Conservation (phyloP, 1,284 basidiomycete species). For the Rhodotorula sp. region DNA sequence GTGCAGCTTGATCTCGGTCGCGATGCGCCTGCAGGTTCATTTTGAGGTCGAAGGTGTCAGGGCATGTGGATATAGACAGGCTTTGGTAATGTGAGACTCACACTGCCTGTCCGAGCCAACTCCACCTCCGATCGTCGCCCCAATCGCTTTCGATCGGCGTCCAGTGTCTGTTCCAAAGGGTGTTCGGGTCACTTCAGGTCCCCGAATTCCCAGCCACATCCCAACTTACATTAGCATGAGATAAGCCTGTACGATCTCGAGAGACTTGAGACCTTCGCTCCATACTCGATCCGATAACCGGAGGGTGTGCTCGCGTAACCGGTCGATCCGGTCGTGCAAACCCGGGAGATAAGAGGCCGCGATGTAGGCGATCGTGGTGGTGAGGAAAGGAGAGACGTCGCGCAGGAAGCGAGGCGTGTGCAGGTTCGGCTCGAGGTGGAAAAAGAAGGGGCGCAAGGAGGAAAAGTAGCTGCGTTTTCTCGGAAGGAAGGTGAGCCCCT, state of each 20-base stretch:
- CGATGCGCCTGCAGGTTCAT: constrained; percentile 13
- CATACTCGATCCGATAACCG: constrained; percentile 23
- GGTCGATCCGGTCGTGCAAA: constrained; percentile 6
- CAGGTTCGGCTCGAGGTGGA: constrained; percentile 27
- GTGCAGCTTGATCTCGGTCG: constrained; percentile 38
- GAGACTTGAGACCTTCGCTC: constrained; percentile 28
- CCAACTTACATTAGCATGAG: constrained; percentile 26
- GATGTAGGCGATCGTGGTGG: constrained; percentile 24
- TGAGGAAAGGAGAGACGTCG: constrained; percentile 35
- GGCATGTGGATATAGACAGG: not conserved
- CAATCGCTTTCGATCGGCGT: constrained; percentile 36
- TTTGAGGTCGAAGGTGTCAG: not conserved
- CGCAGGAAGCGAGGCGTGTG: constrained; percentile 34
- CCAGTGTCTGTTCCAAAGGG: constrained; percentile 12
- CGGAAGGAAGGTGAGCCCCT: too few relatives aligned
- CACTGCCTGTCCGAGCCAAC: constrained; percentile 26
- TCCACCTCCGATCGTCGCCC: constrained; percentile 36
- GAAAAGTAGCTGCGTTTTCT: constrained; percentile 28
- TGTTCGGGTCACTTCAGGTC: too few relatives aligned
- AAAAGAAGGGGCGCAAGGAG: constrained; percentile 18
- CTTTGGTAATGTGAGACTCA: not conserved
- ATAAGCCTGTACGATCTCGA: constrained; percentile 38
- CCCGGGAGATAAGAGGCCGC: constrained; percentile 21
- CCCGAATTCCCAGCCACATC: not conserved
- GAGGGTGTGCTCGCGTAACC: constrained; percentile 22